These are phyloP conservation scores for Hygrophoropsis aurantiaca DNA, from an alignment of 768 basidiomycete species.

Conservation along the genomic window DNA sequence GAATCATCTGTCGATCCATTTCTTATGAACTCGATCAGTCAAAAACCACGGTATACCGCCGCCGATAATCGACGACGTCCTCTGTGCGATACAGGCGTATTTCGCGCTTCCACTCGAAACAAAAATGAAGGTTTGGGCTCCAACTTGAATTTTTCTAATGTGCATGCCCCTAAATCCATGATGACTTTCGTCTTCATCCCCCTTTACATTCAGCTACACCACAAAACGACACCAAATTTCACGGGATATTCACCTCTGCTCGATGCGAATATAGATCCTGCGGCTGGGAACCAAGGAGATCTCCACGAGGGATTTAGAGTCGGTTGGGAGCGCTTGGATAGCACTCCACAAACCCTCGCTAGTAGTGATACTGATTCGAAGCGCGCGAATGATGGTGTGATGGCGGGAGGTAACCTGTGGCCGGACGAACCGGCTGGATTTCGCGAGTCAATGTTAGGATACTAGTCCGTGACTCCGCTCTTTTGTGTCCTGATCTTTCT, in stretches of 20 bases:
- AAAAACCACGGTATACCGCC: conserved; percentile 75
- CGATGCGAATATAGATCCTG: conserved; percentile 71
- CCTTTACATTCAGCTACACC: conserved; percentile 52
- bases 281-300: conserved; percentile 66
- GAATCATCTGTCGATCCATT: too few relatives aligned
- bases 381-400: conserved; percentile 46
- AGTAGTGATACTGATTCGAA: too few relatives aligned
- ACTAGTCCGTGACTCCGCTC: conserved; percentile 54
- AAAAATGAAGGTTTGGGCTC: conserved; percentile 60
- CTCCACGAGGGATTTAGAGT: conserved; percentile 91
- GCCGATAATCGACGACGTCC: conserved; percentile 40
- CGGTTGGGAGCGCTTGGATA: conserved; percentile 60
- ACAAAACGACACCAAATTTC: conserved; percentile 67
- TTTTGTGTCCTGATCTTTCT: conserved; percentile 9
- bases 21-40: too few relatives aligned
- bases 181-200: not conserved
- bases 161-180: not conserved
- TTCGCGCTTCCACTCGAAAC: conserved; percentile 61
- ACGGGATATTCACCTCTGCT: conserved; percentile 73
- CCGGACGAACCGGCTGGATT: conserved; percentile 63
- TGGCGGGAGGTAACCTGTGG: conserved; percentile 80
- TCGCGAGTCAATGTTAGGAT: conserved; percentile 54
- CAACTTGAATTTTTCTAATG: too few relatives aligned
- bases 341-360: too few relatives aligned
- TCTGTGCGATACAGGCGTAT: conserved; percentile 56